Evolutionary conservation across 768 basidiomycete genomes (phyloP).

Genomic region (Kwoniella shandongensis): DNA sequence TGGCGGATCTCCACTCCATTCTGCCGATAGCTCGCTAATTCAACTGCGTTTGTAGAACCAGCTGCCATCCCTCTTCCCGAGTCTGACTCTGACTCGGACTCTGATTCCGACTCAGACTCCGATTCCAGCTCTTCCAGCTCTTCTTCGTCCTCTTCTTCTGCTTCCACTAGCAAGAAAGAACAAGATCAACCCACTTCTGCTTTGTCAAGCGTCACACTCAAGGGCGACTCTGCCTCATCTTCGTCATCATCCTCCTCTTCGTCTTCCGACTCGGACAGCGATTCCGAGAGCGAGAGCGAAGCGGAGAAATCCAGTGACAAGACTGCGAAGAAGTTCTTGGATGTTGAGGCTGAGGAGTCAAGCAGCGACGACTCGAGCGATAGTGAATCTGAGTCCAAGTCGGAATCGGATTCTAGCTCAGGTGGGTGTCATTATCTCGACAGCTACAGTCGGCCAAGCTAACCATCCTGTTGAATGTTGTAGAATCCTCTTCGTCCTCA

Average conservation of each 20-base stretch:
- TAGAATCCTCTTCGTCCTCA: background rate
- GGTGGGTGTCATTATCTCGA: conserved; percentile 6
- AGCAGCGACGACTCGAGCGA: background rate
- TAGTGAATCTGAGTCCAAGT: conserved; percentile 8
- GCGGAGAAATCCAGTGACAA: conserved; percentile 17
- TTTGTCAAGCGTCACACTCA: conserved; percentile 15
- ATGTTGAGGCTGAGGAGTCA: conserved; percentile 30
- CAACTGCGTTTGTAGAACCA: background rate
- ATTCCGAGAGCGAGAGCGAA: conserved; percentile 14
- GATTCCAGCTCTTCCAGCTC: conserved; percentile 17
- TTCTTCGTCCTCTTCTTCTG: background rate
- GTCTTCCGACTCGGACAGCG: conserved; percentile 25
- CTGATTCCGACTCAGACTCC: conserved; percentile 19
- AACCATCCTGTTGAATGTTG: conserved; percentile 1
- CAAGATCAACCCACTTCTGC: conserved; percentile 9
- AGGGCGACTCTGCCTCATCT: conserved; percentile 8
- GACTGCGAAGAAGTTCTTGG: conserved; percentile 25
- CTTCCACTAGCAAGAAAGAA: background rate
- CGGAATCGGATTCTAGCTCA: conserved; percentile 10
- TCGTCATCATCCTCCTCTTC: conserved; percentile 24
- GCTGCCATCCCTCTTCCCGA: conserved; percentile 20
- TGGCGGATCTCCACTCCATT: background rate
- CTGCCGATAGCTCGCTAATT: no score
- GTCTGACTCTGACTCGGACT: conserved; percentile 34
- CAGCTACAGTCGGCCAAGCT: background rate